A percentile compares a stretch with the other conserved stretches of the same genome.
Conservation (phyloP, 257 asterid species). For the Capsicum baccatum region DNA sequence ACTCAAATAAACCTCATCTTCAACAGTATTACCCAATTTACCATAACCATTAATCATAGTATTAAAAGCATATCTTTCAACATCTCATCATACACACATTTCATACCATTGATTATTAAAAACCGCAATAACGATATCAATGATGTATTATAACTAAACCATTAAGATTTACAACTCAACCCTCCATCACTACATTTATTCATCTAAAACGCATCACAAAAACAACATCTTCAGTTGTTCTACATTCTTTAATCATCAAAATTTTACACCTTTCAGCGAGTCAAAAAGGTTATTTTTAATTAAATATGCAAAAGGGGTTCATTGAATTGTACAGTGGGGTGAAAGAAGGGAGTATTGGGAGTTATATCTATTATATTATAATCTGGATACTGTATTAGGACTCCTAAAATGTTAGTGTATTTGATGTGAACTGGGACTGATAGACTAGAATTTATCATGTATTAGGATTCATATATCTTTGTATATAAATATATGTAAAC, state of each 20-base stretch:
- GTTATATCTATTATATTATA: no score
- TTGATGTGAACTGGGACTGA: no score
- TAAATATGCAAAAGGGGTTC: conserved; percentile 57
- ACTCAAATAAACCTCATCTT: conserved; percentile 59
- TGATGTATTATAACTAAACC: conserved; percentile 59
- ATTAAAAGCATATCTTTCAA: conserved; percentile 66
- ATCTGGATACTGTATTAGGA: no score
- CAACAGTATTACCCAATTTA: conserved; percentile 64
- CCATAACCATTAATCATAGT: conserved; percentile 72
- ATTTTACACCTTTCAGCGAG: conserved; percentile 54
- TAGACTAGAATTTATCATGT: no score
- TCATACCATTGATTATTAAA: conserved; percentile 61
- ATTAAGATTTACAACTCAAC: conserved; percentile 46
- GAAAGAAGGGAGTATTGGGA: conserved; percentile 45
- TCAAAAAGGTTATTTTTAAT: conserved; percentile 46
- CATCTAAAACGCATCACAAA: conserved; percentile 50
- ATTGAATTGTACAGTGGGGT: conserved; percentile 51
- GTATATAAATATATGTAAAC: no score
- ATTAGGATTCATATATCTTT: no score
- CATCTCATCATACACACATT: conserved; percentile 63
- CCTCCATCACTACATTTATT: conserved; percentile 38
- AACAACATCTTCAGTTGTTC: conserved; percentile 47
- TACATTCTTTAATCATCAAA: conserved; percentile 63
- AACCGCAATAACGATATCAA: conserved; percentile 64
- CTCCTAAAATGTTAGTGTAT: no score